Evolutionary conservation across 352 stramenopile genomes (phyloP), one percentile per base, ranked within the genome.

Genomic region (Albugo candida): DNA sequence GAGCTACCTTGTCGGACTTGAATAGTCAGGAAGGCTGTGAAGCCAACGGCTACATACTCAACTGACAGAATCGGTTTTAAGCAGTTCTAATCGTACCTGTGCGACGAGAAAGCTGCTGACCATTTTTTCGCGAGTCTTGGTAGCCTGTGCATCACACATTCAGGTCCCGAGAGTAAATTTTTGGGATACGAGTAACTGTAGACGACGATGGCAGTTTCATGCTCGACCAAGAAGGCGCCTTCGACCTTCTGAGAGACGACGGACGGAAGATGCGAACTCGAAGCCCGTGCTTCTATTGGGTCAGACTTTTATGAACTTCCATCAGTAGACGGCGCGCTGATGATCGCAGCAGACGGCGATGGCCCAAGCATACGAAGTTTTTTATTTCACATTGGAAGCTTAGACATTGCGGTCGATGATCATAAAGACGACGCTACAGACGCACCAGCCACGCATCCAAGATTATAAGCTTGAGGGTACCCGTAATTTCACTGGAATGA

Each of bases 311-410:
- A 11, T 52, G 51, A 2, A 39, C 17, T 8, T 52, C 56, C 3
- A 55, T 62, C 1, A 34, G 21, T n/a, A 19, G 51, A 37, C 47
- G 48, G 21, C 5, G 36, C 18, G 20, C 45, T 64, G 19, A 49
- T 50, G 10, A 45, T 13, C 0, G 45, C 35, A 5, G 24, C 27
- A 0, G 17, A 13, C 11, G 13, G 47, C 19, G 47, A 49, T 2
- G 55, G 46, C 1, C 53, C 53, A 8, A 62, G 49, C 0, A 24
- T 60, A 5, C 44, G 41, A 34, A 59, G 17, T 5, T 66, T 71
- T 17, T 55, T 61, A 54, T 65, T 56, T 0, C 13, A 70, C 4
- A 50, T 70, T 0, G 60, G 58, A 0, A 69, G 50, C 18, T 43
- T 67, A 31, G 24, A 31, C 8, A 31, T 31, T 31, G 24, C 24